Evolutionary conservation across 257 asterid species (phyloP).

Genomic region (Petunia secreta): DNA sequence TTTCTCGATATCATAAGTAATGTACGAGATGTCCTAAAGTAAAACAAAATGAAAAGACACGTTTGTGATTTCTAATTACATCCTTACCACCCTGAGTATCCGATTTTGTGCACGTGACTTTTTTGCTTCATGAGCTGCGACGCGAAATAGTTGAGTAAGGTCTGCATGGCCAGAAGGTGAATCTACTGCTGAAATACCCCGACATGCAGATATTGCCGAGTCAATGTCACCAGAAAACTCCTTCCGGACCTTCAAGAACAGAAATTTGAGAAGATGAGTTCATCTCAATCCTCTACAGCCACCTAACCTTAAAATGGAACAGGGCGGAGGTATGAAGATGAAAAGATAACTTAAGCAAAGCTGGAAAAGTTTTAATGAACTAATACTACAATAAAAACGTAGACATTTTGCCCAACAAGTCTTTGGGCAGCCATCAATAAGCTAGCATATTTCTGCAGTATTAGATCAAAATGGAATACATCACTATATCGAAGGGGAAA

Average conservation of each 20-base stretch:
- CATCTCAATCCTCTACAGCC: not conserved
- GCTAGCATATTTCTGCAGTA: not conserved
- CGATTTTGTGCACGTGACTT: conserved; percentile 86
- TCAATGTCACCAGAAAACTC: conserved; percentile 87
- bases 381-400: not conserved
- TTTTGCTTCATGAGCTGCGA: conserved; percentile 90
- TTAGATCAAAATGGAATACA: conserved; percentile 4
- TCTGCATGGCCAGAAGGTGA: conserved; percentile 68
- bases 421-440: not conserved
- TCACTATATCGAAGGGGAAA: not conserved
- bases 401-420: not conserved
- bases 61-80: conserved; percentile 8
- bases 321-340: not conserved
- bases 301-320: not conserved
- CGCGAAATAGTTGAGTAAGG: conserved; percentile 80
- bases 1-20: not conserved
- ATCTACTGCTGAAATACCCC: conserved; percentile 58
- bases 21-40: not conserved
- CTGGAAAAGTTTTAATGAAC: not conserved
- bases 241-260: conserved; percentile 65
- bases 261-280: conserved; percentile 27
- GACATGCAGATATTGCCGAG: conserved; percentile 62
- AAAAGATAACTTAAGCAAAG: not conserved
- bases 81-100: conserved; percentile 84
- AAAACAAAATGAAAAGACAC: not conserved